Base-by-base conservation (phyloP, 2,329 filamentous ascomycete species). In the Thelonectria blattea region DNA sequence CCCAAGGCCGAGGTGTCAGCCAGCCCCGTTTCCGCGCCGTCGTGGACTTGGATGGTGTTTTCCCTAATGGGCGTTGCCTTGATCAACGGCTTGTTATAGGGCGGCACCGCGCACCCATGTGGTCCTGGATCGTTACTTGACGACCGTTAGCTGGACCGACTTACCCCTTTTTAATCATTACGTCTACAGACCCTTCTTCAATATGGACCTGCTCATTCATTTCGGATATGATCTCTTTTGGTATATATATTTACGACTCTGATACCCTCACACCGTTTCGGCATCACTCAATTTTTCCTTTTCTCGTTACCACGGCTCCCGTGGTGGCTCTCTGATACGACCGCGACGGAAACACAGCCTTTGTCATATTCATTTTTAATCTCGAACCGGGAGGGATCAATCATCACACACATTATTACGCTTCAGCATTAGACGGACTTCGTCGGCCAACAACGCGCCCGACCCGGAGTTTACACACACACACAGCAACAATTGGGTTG, bases 1-100 rank as follows among this genome's bases (percentile, higher is more conserved):
- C 80, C 84, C 0, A 75, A 70, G 34, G 71, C 70, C 5, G 69
- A 68, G 47, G 48, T 60, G 32, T 71, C 57, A n/a, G 58, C 62
- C 10, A 62, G 54, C 12, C 39, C 59, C 7, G 8, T 46, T 9
- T 62, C 49, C 32, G 41, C 51, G 5, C 69, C 71, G 3, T 68
- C 68, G 5, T 68, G 68, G 58, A 37, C 48, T 11, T 60, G 52
- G 37, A 32, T 67, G 3, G 34, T 65, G 15, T 39, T 64, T 11
- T 54, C 67, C 9, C 49, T 70, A 12, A 11, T 66, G 14, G 62
- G 60, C 30, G 61, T 49, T 41, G 62, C 63, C 15, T 18, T 70
- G 7, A 47, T 65, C 34, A 63, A 64, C 52, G 55, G 53, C 22
- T 34, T 68, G 43, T 61, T 70, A 56, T 73, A 66, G 57, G 48